Base-by-base conservation (phyloP, 331 rosid species). In the Cydonia oblonga region DNA sequence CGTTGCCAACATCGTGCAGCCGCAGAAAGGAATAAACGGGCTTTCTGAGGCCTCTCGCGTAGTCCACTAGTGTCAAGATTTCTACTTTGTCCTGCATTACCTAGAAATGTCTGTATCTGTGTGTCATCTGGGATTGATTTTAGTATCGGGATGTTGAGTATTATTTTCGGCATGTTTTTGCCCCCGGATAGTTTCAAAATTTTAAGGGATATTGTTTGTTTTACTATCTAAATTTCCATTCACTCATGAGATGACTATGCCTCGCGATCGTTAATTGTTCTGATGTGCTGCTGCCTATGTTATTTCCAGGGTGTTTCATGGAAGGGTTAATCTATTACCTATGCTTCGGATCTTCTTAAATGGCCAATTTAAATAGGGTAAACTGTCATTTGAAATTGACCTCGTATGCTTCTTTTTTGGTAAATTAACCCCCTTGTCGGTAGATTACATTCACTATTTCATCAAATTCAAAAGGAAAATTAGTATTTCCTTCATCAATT, bases 1-100 rank as follows among this genome's bases (percentile, higher is more conserved):
- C 26, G 7, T 44, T 72, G 42, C n/a, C 6, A 86, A 86, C 76
- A 64, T 83, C 26, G 9, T 57, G 49, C 49, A 42, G 1, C 16
- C 49, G 15, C 49, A 1, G 18, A 42, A 42, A 6, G 49, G 49
- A 42, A 42, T 42, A 42, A 42, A 42, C 2, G 49, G 49, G 49
- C 4, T 42, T 42, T 42, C 49, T 42, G 49, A 42, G 16, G 49
- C 49, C 16, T 42, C 49, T 4, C 3, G 5, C 2, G 18, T 22
- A 57, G 62, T 57, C 16, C 28, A 23, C 15, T 23, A 23, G 7
- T 57, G 62, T 57, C 28, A 23, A 57, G 25, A 57, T 4, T 23
- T 4, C 62, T 11, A 18, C 44, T 29, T 2, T 25, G 68, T 1
- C 22, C 22, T n/a, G 59, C 25, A 53, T 20, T 53, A 20, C 59